Evolutionary conservation across 2,329 filamentous ascomycete genomes (phyloP).

Genomic region (Diaporthe batatas): DNA sequence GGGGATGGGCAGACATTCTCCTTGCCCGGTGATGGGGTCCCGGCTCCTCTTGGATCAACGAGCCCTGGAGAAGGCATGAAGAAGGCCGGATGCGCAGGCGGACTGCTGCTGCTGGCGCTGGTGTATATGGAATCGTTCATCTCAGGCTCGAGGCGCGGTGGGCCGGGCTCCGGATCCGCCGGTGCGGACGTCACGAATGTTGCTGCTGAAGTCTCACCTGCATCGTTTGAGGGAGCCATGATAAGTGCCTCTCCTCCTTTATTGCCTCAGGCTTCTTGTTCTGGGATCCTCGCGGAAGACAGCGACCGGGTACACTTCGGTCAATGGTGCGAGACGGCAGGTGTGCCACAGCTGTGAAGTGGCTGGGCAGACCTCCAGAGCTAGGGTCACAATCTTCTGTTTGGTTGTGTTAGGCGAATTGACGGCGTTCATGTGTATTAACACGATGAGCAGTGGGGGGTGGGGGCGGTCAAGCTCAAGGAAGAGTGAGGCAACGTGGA

Average conservation of each 20-base stretch:
- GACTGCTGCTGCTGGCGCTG: constrained; percentile 39
- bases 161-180: background rate
- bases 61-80: constrained; percentile 8
- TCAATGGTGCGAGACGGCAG: background rate
- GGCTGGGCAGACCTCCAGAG: constrained; percentile 12
- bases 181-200: background rate
- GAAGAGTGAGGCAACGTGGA: background rate
- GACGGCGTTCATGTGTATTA: background rate
- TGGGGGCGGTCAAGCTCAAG: background rate
- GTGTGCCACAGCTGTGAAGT: background rate
- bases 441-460: background rate
- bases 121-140: constrained; percentile 25
- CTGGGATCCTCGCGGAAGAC: background rate
- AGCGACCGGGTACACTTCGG: too few species aligned
- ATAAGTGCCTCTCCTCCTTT: constrained; percentile 19
- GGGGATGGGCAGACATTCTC: constrained; percentile 39
- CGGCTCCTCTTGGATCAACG: background rate
- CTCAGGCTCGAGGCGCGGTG: constrained; percentile 28
- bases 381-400: constrained; percentile 14
- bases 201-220: constrained; percentile 38
- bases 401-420: constrained; percentile 18
- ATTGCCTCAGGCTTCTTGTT: background rate
- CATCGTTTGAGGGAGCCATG: constrained; percentile 33
- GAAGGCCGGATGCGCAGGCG: constrained; percentile 37
- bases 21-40: background rate